phyloP scores from a whole-genome alignment of 768 basidiomycete genomes.

The Hydnum rufescens region DNA sequence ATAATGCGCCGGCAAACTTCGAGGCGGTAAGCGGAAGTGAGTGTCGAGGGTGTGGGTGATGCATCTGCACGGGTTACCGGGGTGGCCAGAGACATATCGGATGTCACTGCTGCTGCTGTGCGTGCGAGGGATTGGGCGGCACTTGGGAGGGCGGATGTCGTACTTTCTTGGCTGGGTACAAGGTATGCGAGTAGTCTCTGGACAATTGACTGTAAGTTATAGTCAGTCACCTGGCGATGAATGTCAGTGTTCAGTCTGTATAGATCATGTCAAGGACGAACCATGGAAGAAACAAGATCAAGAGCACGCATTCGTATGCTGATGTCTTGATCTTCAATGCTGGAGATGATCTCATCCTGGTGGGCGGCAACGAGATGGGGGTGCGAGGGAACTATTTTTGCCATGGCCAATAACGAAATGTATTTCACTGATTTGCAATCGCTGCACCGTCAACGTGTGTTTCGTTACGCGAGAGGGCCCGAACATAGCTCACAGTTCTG shows the following conservation, averaged over 20 bases:
- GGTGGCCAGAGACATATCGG: too few species aligned
- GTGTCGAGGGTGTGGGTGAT: too few species aligned
- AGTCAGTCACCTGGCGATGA: constrained; percentile 45
- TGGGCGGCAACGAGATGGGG: constrained; percentile 79
- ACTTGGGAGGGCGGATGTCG: constrained; percentile 29
- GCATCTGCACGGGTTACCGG: too few species aligned
- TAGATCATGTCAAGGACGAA: constrained; percentile 18
- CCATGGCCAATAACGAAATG: constrained; percentile 85
- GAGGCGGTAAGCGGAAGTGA: constrained; percentile 72
- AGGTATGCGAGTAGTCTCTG: constrained; percentile 81
- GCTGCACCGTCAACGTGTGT: neutral
- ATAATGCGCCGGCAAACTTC: constrained; percentile 65
- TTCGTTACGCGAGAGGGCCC: neutral
- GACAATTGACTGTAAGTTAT: constrained; percentile 75
- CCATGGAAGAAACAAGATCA: constrained; percentile 87
- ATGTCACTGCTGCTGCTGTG: constrained; percentile 20
- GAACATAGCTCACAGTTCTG: constrained; percentile 59
- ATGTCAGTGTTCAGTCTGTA: neutral
- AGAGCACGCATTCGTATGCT: constrained; percentile 92
- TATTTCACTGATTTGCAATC: constrained; percentile 59
- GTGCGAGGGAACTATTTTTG: constrained; percentile 86
- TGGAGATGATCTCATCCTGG: constrained; percentile 75
- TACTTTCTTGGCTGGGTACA: constrained; percentile 28
- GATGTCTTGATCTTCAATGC: constrained; percentile 82
- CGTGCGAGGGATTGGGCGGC: constrained; percentile 35